Conservation (phyloP, 305 asterid species). For the Fraxinus paxiana region DNA sequence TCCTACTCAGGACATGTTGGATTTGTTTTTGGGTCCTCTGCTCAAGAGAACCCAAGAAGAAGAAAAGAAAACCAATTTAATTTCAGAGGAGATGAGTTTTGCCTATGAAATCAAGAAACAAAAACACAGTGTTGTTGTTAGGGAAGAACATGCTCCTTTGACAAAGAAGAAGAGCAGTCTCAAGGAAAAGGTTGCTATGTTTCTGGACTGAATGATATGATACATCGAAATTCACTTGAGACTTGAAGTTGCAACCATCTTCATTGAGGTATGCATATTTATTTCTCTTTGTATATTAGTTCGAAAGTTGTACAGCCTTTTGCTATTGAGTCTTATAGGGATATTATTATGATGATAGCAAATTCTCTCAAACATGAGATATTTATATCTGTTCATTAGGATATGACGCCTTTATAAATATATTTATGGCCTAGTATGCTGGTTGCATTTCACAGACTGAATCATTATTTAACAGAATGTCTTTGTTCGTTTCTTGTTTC, state of each 20-base stretch:
- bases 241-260: neutral
- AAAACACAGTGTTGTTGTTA: neutral
- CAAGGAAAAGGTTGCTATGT: slow-evolving; percentile 44
- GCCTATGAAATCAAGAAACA: slow-evolving; percentile 20
- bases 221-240: neutral
- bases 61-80: slow-evolving; percentile 23
- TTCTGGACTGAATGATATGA: slow-evolving; percentile 26
- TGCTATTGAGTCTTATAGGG: neutral
- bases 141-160: slow-evolving; percentile 17
- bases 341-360: neutral
- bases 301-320: neutral
- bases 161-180: slow-evolving; percentile 47
- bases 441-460: neutral
- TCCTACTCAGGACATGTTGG: slow-evolving; percentile 41
- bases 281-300: neutral
- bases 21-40: slow-evolving; percentile 41
- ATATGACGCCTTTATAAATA: neutral
- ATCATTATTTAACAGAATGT: neutral
- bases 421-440: neutral
- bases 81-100: slow-evolving; percentile 21
- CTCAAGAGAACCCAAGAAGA: slow-evolving; percentile 31
- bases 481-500: neutral
- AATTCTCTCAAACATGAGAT: neutral
- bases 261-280: neutral
- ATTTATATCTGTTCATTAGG: neutral